Percentiles rank a stretch among this genome's conserved stretches.
Conservation (phyloP, 2,329 filamentous ascomycete genomes). For the Colletotrichum caudatum region DNA sequence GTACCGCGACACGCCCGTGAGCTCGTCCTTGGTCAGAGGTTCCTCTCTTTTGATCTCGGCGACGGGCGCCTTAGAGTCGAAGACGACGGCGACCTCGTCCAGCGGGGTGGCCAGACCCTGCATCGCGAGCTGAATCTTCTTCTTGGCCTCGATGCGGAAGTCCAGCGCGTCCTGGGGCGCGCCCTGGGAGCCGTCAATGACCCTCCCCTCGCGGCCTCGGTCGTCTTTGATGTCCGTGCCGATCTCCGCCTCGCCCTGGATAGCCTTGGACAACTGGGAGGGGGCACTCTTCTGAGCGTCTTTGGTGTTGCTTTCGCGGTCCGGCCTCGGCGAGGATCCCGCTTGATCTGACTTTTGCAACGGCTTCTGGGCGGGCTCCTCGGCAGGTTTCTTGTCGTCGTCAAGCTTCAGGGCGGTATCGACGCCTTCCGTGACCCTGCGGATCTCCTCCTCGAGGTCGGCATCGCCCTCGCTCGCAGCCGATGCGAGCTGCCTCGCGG, state of each 20-base stretch:
- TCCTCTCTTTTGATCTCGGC: slow-evolving; percentile 21
- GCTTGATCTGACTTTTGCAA: slow-evolving; percentile 3
- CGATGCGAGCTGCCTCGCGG: slow-evolving; percentile 60
- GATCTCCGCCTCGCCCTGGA: slow-evolving; percentile 16
- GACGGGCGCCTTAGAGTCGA: slow-evolving; percentile 26
- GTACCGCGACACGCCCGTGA: slow-evolving; percentile 17
- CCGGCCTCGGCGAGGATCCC: not conserved
- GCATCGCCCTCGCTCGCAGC: slow-evolving; percentile 49
- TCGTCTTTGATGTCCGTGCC: slow-evolving; percentile 38
- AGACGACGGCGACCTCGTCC: slow-evolving; percentile 34
- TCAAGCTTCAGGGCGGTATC: slow-evolving; percentile 51
- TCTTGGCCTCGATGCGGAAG: slow-evolving; percentile 37
- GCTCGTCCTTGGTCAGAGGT: not conserved
- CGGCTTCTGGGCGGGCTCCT: not conserved
- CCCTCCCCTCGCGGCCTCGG: slow-evolving; percentile 32
- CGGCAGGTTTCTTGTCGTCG: slow-evolving; percentile 40
- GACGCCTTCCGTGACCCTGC: slow-evolving; percentile 53
- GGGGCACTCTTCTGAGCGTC: slow-evolving; percentile 3
- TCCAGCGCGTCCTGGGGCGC: slow-evolving; percentile 28
- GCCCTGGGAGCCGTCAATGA: slow-evolving; percentile 26
- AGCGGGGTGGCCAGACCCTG: slow-evolving; percentile 32
- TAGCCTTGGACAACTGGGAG: slow-evolving; percentile 13
- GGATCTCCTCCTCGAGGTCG: slow-evolving; percentile 59
- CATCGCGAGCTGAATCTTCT: slow-evolving; percentile 34
- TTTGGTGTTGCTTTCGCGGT: slow-evolving; percentile 9